phyloP scores from a whole-genome alignment of 306 rosid genomes.

The Rosa rugosa region DNA sequence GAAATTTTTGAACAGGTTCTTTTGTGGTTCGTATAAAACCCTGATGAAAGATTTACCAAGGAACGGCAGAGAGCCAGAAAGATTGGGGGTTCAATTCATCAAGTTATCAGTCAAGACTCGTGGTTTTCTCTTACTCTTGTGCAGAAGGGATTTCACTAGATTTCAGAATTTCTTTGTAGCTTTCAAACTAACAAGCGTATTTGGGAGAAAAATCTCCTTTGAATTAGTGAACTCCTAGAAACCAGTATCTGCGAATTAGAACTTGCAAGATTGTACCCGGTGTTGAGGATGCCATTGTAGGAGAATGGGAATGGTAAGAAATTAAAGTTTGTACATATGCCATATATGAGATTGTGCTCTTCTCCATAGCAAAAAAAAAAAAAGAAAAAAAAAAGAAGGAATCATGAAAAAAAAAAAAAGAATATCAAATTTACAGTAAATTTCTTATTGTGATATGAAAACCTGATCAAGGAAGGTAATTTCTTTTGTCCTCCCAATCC shows the following conservation, averaged over 20 bases:
- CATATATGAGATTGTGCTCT: background rate
- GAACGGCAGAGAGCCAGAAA: constrained; percentile 2
- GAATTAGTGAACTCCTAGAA: background rate
- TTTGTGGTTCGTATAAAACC: constrained; percentile 90
- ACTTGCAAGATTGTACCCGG: background rate
- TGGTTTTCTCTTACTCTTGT: background rate
- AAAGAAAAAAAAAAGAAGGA: no score
- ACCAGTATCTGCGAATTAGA: no score
- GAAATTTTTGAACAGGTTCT: constrained; percentile 62
- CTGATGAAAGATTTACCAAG: constrained; percentile 33
- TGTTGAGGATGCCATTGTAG: background rate
- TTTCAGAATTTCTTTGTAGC: constrained; percentile 5
- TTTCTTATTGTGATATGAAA: background rate
- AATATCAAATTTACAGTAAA: no score
- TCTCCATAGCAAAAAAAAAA: background rate
- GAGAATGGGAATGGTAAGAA: background rate
- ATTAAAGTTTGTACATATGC: background rate
- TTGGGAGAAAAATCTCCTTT: background rate
- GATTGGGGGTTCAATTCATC: constrained; percentile 9
- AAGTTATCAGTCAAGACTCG: constrained; percentile 16
- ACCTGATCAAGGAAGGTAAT: background rate
- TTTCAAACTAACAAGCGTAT: constrained; percentile 1
- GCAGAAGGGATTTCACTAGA: background rate
- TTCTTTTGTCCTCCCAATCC: background rate
- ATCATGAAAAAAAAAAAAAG: no score